These are phyloP conservation scores for Cymbopogon flexuosus DNA, from an alignment of 202 grass and related monocot species.

Conservation along the genomic window DNA sequence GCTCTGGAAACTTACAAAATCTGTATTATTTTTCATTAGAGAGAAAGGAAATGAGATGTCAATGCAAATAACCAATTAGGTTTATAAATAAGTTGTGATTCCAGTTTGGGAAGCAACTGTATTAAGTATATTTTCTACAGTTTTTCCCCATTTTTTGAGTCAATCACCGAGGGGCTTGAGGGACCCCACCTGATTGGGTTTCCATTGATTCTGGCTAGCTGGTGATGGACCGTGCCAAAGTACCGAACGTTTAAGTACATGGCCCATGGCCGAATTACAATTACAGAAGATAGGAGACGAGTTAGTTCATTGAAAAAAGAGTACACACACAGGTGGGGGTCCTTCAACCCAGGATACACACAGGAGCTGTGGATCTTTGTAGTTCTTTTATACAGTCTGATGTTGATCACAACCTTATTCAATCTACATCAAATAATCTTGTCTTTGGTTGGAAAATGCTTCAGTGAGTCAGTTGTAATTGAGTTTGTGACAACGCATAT, in stretches of 20 bases:
- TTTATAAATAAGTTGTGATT: neutral
- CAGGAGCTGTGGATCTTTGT: neutral
- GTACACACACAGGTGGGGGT: no score
- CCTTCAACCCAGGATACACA: neutral
- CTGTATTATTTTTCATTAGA: neutral
- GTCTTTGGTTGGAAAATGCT: neutral
- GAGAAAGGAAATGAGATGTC: neutral
- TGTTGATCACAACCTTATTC: neutral
- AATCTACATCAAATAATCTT: neutral
- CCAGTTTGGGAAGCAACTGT: neutral
- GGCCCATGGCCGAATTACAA: no score
- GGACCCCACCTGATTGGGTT: no score
- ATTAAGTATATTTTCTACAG: neutral
- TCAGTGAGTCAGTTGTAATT: neutral
- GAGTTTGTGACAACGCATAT: neutral
- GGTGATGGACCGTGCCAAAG: no score
- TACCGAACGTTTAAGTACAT: no score
- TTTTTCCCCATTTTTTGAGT: no score
- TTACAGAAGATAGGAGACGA: no score
- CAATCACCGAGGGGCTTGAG: no score
- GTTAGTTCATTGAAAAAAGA: no score
- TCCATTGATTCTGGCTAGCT: no score
- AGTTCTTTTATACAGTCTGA: neutral
- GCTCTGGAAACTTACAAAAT: neutral
- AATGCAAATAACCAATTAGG: no score